Base-by-base conservation (phyloP, 306 rosid species). In the Quercus ilex region DNA sequence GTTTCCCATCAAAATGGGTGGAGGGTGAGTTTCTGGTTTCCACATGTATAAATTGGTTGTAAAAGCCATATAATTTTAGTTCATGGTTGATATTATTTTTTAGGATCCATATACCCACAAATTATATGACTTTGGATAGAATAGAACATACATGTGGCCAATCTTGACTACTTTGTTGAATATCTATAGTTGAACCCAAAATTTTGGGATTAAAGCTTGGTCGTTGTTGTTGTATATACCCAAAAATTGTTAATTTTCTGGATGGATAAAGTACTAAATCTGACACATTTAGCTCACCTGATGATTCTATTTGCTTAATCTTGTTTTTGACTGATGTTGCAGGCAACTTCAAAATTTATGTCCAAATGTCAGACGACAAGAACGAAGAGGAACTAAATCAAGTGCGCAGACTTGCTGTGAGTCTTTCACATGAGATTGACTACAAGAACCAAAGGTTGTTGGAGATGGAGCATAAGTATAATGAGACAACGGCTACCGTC, bases 341-440 rank as follows among this genome's bases (percentile, higher is more conserved):
- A 79, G 84, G 87, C 15, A 71, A 71, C 71, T 49, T 73, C 65
- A 49, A 55, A 77, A 68, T 55, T 69, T 77, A 18, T 79, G 38
- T 76, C 18, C 55, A 76, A 84, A 80, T 84, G 84, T 3, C 4
- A 58, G 71, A 76, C 52, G 19, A 33, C 11, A 43, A 30, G 31
- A 19, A 57, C 21, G 73, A 79, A 60, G 77, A 72, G 68, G 23
- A 30, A 55, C 12, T 84, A 68, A 72, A 18, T 10, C 76, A n/a
- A 14, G 78, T 63, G 69, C 52, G 76, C 26, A 77, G 11, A 73
- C 28, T 35, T 57, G 73, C 80, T 64, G 56, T 49, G 77, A 77
- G 43, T 28, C 82, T 80, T 80, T 70, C 59, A 65, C 73, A 64
- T 57, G 79, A 80, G 31, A 52, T 84, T 76, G 79, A 76, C 20